Percentiles rank a stretch among this genome's conserved stretches.
phyloP scores from a whole-genome alignment of 164 flowering plant species.

The Umbellularia californica region DNA sequence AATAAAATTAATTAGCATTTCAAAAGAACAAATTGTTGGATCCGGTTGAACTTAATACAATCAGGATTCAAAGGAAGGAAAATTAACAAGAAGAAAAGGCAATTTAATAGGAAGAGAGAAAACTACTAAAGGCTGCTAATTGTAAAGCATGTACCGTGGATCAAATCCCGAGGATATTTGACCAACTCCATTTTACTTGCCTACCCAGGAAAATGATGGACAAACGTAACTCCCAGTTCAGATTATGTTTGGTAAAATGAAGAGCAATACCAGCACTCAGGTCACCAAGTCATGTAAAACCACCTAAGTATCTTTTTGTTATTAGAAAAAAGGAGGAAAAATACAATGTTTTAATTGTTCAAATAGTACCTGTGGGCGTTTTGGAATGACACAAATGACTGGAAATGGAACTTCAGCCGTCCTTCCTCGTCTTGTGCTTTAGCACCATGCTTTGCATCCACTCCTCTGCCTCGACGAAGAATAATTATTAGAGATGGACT shows the following conservation, averaged over 20 bases:
- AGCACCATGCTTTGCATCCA: slow-evolving; percentile 93
- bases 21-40: too few species aligned
- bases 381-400: slow-evolving; percentile 85
- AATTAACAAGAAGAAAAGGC: too few species aligned
- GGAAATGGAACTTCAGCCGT: slow-evolving; percentile 89
- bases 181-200: background rate
- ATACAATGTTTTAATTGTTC: background rate
- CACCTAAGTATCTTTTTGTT: background rate
- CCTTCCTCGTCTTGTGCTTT: slow-evolving; percentile 80
- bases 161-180: background rate
- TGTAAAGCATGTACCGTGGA: background rate
- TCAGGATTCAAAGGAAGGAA: too few species aligned
- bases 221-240: background rate
- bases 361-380: slow-evolving; percentile 68
- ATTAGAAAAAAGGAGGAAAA: background rate
- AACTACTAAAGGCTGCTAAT: background rate
- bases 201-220: background rate
- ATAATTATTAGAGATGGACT: slow-evolving; percentile 79
- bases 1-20: too few species aligned
- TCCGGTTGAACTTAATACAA: too few species aligned
- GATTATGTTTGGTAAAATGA: background rate
- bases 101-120: background rate
- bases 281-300: background rate
- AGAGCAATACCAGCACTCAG: background rate
- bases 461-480: slow-evolving; percentile 72